Percentiles rank a stretch among this genome's conserved stretches.
Evolutionary conservation across 345 rosid species (phyloP).

Genomic region (Eucalyptus marginata): DNA sequence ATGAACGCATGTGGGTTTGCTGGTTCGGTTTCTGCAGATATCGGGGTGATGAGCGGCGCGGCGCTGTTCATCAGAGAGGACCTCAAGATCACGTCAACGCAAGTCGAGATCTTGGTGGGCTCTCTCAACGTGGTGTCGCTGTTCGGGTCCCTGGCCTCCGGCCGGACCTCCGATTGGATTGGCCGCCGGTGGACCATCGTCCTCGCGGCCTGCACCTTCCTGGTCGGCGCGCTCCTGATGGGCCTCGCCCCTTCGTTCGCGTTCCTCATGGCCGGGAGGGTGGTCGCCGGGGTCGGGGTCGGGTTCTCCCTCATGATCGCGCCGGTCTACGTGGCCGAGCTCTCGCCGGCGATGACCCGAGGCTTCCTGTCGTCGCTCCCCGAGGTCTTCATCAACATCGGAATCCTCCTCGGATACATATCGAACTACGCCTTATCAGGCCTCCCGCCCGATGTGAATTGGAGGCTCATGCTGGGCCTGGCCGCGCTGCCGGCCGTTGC

Average conservation of each 20-base stretch:
- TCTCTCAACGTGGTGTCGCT: constrained; percentile 45
- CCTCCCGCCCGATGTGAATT: constrained; percentile 29
- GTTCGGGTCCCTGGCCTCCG: constrained; percentile 51
- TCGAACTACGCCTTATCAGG: constrained; percentile 43
- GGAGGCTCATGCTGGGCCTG: constrained; percentile 66
- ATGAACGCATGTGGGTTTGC: neutral
- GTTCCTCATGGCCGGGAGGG: constrained; percentile 46
- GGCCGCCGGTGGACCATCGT: constrained; percentile 64
- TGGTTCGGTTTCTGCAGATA: constrained; percentile 19
- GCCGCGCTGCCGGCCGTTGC: constrained; percentile 40
- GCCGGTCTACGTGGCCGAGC: constrained; percentile 46
- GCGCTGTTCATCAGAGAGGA: constrained; percentile 37
- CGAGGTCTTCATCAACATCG: constrained; percentile 53
- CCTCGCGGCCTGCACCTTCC: constrained; percentile 49
- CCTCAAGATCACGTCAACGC: constrained; percentile 25
- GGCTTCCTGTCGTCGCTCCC: constrained; percentile 64
- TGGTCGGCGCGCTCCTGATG: constrained; percentile 52
- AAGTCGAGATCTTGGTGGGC: constrained; percentile 58
- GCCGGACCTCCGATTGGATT: constrained; percentile 52
- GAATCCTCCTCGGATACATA: constrained; percentile 55
- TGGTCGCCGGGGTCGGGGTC: constrained; percentile 64
- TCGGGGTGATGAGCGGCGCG: constrained; percentile 69
- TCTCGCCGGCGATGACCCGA: constrained; percentile 46
- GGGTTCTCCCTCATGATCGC: constrained; percentile 65
- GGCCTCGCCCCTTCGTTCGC: constrained; percentile 48